These are phyloP conservation scores for Wickerhamomyces chaumierensis DNA, from an alignment of 805 yeast species.

Conservation along the genomic window DNA sequence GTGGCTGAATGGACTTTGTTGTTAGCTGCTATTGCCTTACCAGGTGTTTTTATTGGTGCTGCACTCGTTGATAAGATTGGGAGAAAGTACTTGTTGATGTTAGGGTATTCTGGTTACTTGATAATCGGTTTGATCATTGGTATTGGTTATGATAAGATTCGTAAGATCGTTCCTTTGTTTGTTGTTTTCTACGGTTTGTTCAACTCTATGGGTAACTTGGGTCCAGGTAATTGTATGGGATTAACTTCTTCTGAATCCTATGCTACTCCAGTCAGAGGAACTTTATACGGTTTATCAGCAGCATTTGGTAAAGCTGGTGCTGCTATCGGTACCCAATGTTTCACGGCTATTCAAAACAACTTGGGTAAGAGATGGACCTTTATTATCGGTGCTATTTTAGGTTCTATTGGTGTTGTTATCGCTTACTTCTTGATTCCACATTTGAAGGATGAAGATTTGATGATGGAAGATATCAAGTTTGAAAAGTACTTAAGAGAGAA, in stretches of 20 bases:
- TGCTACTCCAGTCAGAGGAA: conserved; percentile 41
- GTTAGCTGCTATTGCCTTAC: conserved; percentile 4
- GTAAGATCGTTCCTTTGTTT: conserved; percentile 23
- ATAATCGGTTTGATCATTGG: conserved; percentile 36
- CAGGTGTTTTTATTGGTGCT: conserved; percentile 4
- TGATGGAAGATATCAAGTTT: conserved; percentile 35
- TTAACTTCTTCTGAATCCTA: conserved; percentile 31
- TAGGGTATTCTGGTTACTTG: conserved; percentile 17
- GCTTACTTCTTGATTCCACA: conserved; percentile 32
- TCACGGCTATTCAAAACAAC: conserved; percentile 32
- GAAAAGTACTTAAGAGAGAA: conserved; percentile 32
- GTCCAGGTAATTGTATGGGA: conserved; percentile 38
- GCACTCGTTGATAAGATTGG: conserved; percentile 1
- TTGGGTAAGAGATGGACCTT: conserved; percentile 36
- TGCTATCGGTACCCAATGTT: conserved; percentile 35
- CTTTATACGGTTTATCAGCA: conserved; percentile 35
- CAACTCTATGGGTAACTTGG: conserved; percentile 33
- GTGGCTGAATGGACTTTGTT: conserved; percentile 9
- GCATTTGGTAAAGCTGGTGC: conserved; percentile 44
- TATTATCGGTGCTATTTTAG: conserved; percentile 31
- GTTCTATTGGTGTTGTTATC: conserved; percentile 21
- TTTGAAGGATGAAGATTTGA: conserved; percentile 31
- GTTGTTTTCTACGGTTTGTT: conserved; percentile 34
- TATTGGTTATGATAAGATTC: conserved; percentile 21
- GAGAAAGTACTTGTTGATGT: conserved; percentile 4